Base-by-base conservation (phyloP, 306 rosid genomes). In the Bauhinia variegata region DNA sequence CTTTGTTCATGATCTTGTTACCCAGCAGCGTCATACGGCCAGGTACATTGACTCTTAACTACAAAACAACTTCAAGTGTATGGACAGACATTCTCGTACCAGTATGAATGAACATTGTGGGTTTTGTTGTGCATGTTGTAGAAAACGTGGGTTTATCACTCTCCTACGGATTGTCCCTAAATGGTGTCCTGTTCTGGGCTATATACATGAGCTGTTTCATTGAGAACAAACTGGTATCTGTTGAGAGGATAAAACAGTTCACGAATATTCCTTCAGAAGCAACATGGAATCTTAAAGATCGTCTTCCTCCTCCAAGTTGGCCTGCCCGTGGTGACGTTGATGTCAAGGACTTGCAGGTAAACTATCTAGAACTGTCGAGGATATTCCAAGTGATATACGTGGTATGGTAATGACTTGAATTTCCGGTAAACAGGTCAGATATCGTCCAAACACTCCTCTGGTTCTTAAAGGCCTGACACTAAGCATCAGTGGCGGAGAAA, bases 221-320 rank as follows among this genome's bases (percentile, higher is more conserved):
- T 7, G 99, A 93, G 78, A 93, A 93, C 80, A 84, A 79, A 78
- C 76, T 93, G 99, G 99, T 93, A 7, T 93, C 99, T n/a, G 96
- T 93, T 48, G 99, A 93, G 85, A 83, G 98, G 79, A 74, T 93
- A 50, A 89, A 80, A 36, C 99, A 93, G 65, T 93, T 90, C 67
- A 84, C 87, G 7, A 71, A 59, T 23, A 93, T 90, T 62, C 96
- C 91, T 63, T 80, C 99, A 0, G 99, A 93, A 80, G 83, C 99
- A 41, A 58, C 64, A 37, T 93, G 99, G 99, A 60, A 72, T 48
- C 63, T 86, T 30, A 43, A 81, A 64, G 95, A 90, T 64, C 84
- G 74, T 9, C 19, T 66, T 54, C 90, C 92, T 81, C 97, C 97
- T 72, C 37, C 83, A 31, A 86, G 77, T 73, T 93, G 99, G 99